phyloP scores from a whole-genome alignment of 1,284 basidiomycete species.

The Cutaneotrichosporon daszewskae region DNA sequence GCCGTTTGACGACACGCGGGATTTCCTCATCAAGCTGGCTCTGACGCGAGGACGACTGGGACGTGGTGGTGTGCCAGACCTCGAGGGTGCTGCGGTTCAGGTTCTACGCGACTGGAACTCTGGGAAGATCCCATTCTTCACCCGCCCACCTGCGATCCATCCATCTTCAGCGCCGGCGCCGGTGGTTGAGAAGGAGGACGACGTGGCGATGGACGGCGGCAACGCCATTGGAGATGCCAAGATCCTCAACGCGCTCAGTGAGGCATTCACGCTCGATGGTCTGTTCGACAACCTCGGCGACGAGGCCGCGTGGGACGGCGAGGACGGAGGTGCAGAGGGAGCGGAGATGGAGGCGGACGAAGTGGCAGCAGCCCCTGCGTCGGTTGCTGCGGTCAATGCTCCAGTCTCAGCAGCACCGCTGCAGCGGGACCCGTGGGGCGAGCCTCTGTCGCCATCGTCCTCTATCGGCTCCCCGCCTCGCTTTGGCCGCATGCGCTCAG shows the following conservation, averaged over 20 bases:
- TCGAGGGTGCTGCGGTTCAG: constrained; percentile 72
- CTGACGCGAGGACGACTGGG: constrained; percentile 76
- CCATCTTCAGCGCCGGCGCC: constrained; percentile 54
- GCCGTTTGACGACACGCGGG: constrained; percentile 61
- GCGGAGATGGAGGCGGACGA: background rate
- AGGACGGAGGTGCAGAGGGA: too few relatives aligned
- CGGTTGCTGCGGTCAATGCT: background rate
- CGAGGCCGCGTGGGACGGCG: constrained; percentile 42
- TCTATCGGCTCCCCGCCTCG: constrained; percentile 7
- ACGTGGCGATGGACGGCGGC: constrained; percentile 33
- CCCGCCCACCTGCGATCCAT: constrained; percentile 69
- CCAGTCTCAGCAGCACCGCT: background rate
- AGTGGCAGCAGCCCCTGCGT: too few relatives aligned
- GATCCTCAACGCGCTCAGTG: constrained; percentile 40
- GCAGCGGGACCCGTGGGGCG: background rate
- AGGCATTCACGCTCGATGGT: constrained; percentile 46
- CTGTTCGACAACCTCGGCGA: constrained; percentile 40
- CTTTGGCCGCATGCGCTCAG: constrained; percentile 2
- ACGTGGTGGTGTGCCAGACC: constrained; percentile 88
- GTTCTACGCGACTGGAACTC: constrained; percentile 95
- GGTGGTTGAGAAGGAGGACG: constrained; percentile 19
- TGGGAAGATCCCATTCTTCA: constrained; percentile 88
- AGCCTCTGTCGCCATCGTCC: constrained; percentile 5
- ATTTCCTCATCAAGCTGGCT: constrained; percentile 88
- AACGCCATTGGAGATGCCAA: constrained; percentile 40